These are phyloP conservation scores for Elasticomyces elasticus DNA, from an alignment of 495 filamentous ascomycete species.

Conservation along the genomic window DNA sequence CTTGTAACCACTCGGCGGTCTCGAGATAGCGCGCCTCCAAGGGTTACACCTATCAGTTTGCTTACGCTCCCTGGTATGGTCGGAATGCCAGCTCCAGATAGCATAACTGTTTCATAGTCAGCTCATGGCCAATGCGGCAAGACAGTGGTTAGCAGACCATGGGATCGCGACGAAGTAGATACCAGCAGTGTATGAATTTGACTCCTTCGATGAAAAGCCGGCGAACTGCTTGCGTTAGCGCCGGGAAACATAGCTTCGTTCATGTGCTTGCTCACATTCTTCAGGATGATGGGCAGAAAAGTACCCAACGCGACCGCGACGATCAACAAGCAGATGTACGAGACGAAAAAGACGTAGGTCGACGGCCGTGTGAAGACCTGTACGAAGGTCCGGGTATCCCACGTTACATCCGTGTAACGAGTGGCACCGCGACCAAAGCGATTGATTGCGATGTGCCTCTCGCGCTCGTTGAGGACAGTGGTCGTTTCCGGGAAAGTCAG, in stretches of 20 bases:
- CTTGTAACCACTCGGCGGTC: too few species aligned
- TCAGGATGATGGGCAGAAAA: constrained; percentile 2
- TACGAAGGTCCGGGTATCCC: background rate
- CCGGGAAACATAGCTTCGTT: background rate
- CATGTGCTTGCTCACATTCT: background rate
- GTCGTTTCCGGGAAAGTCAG: constrained; percentile 9
- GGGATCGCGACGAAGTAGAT: background rate
- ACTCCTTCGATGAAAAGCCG: constrained; percentile 8
- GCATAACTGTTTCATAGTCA: background rate
- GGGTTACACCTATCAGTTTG: too few species aligned
- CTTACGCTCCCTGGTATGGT: constrained; percentile 2
- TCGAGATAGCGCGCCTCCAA: too few species aligned
- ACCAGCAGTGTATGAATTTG: background rate
- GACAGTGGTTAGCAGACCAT: background rate
- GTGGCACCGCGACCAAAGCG: constrained; percentile 16
- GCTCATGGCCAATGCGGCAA: background rate
- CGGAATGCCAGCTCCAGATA: constrained; percentile 1
- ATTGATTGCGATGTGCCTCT: constrained; percentile 15
- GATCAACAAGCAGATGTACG: constrained; percentile 1
- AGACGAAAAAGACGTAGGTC: background rate
- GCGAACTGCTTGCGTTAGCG: constrained; percentile 1
- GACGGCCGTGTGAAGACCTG: background rate
- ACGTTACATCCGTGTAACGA: constrained; percentile 5
- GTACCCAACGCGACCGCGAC: background rate
- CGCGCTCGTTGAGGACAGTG: constrained; percentile 7